A percentile compares a stretch with the other conserved stretches of the same genome.
These are phyloP conservation scores for Mycena rebaudengoi DNA, from an alignment of 768 basidiomycete genomes.

Conservation along the genomic window DNA sequence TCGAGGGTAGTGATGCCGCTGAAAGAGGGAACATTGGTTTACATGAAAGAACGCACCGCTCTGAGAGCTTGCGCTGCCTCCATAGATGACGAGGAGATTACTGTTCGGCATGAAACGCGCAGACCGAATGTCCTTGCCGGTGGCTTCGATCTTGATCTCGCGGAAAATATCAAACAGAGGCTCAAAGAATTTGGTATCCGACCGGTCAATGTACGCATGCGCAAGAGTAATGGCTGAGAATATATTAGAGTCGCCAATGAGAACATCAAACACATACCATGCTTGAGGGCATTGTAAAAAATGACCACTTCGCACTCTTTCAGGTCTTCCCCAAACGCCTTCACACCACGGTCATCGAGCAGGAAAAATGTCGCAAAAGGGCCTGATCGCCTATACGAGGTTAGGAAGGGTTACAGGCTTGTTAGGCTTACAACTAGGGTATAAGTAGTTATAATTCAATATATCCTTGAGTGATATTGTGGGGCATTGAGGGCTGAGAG, in stretches of 20 bases:
- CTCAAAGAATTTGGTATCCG: conserved; percentile 1
- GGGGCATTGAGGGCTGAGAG: too few species aligned
- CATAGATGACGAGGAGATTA: conserved; percentile 17
- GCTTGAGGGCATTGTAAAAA: neutral
- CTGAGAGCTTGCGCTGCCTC: conserved; percentile 12
- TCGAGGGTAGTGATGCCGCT: neutral
- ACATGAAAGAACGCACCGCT: neutral
- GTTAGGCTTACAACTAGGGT: too few species aligned
- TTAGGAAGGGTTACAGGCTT: too few species aligned
- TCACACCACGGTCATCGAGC: neutral
- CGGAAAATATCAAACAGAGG: neutral
- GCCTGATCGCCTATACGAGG: too few species aligned
- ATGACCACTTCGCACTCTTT: conserved; percentile 8
- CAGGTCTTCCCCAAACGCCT: neutral
- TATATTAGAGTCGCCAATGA: neutral
- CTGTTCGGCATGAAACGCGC: conserved; percentile 4
- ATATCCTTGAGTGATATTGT: too few species aligned
- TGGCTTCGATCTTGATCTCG: neutral
- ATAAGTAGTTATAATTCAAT: too few species aligned
- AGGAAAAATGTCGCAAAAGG: too few species aligned
- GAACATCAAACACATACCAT: neutral
- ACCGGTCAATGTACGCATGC: conserved; percentile 8
- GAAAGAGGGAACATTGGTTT: neutral
- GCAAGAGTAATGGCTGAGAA: conserved; percentile 2
- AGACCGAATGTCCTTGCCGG: conserved; percentile 8